Evolutionary conservation across 805 yeast species (phyloP).

Genomic region (Kodamaea kaohsiungensis): DNA sequence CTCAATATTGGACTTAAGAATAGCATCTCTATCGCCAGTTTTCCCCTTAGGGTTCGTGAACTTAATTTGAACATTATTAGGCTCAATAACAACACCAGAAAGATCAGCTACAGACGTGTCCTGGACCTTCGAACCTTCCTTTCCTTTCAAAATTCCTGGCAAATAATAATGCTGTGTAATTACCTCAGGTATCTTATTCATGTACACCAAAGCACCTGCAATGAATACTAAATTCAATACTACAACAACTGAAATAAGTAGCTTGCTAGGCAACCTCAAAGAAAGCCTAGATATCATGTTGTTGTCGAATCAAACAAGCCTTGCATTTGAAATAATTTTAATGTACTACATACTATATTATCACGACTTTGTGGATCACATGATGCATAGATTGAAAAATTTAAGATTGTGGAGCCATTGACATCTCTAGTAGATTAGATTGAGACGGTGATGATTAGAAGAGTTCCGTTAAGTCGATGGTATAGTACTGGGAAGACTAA

Average conservation of each 20-base stretch:
- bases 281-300: not conserved
- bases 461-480: not conserved
- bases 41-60: conserved; percentile 30
- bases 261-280: not conserved
- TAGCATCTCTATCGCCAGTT: conserved; percentile 29
- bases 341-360: no score
- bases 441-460: not conserved
- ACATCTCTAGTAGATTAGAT: not conserved
- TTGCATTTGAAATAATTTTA: not conserved
- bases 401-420: not conserved
- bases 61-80: conserved; percentile 34
- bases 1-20: conserved; percentile 39
- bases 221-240: not conserved
- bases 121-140: not conserved
- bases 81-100: conserved; percentile 17
- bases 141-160: not conserved
- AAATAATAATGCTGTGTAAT: not conserved
- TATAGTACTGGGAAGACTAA: not conserved
- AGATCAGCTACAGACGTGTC: not conserved
- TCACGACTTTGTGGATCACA: not conserved
- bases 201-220: not conserved
- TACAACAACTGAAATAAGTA: not conserved
- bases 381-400: not conserved
- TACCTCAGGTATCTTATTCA: not conserved
- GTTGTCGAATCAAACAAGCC: not conserved